phyloP scores from a whole-genome alignment of 352 stramenopile species.

The Halophytophthora polymorphica region DNA sequence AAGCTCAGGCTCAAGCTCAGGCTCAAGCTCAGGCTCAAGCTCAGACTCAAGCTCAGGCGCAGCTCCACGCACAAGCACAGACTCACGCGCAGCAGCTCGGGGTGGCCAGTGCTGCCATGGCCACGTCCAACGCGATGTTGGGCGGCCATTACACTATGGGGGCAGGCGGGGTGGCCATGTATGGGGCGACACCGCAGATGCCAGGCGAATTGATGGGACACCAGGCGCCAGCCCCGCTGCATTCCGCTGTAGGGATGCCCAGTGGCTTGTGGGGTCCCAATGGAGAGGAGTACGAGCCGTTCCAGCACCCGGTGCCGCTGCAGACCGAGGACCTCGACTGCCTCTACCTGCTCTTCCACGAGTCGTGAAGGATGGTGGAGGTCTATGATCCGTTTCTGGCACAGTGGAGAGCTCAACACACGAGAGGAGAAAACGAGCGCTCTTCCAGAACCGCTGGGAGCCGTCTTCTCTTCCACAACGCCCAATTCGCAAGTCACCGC shows the following conservation, averaged over 20 bases:
- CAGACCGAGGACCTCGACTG: conserved; percentile 36
- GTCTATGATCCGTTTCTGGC: not conserved
- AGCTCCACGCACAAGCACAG: conserved; percentile 1
- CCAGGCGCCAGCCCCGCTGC: not conserved
- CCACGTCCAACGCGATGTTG: conserved; percentile 4
- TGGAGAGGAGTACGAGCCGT: conserved; percentile 36
- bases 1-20: conserved; percentile 13
- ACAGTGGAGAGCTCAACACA: not conserved
- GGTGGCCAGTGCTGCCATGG: not conserved
- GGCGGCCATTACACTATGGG: conserved; percentile 14
- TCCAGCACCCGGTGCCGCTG: conserved; percentile 32
- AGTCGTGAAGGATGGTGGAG: conserved; percentile 13
- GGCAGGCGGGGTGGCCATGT: conserved; percentile 15
- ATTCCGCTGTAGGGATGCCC: not conserved
- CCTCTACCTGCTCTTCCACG: conserved; percentile 24
- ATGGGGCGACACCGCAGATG: not conserved
- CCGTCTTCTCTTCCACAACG: too few relatives aligned
- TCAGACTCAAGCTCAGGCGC: conserved; percentile 6
- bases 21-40: conserved; percentile 11
- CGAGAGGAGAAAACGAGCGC: not conserved
- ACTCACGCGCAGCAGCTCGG: conserved; percentile 4
- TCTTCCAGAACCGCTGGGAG: not conserved
- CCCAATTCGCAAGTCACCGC: too few relatives aligned
- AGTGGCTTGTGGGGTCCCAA: conserved; percentile 4
- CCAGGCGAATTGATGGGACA: not conserved